Evolutionary conservation across 768 basidiomycete genomes (phyloP).

Genomic region (Boletus tomentosulus): DNA sequence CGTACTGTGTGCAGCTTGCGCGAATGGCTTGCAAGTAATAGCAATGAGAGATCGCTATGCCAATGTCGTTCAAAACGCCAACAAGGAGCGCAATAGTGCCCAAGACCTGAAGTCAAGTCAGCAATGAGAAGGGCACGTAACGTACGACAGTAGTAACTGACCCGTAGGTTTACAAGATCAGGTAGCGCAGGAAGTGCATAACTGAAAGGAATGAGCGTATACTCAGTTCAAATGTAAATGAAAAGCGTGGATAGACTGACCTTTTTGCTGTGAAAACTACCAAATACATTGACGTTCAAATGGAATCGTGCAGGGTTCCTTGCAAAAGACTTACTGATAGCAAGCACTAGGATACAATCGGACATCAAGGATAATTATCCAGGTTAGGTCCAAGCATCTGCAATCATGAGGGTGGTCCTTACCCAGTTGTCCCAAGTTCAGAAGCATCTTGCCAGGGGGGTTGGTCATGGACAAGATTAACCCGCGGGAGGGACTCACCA

Average conservation of each 20-base stretch:
- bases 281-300: constrained; percentile 3
- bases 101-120: constrained; percentile 33
- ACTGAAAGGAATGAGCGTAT: constrained; percentile 19
- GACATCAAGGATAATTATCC: background rate
- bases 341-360: constrained; percentile 28
- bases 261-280: constrained; percentile 43
- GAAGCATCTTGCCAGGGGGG: constrained; percentile 34
- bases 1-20: constrained; percentile 44
- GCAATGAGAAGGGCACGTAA: background rate
- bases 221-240: background rate
- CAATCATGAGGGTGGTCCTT: constrained; percentile 9
- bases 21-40: constrained; percentile 52
- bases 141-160: constrained; percentile 20
- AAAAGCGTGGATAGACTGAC: constrained; percentile 23
- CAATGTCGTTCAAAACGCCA: constrained; percentile 47
- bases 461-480: background rate
- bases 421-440: constrained; percentile 52
- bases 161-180: constrained; percentile 43
- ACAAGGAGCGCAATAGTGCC: constrained; percentile 47
- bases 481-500: constrained; percentile 35
- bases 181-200: constrained; percentile 41
- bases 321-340: constrained; percentile 33
- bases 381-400: background rate
- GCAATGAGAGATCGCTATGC: constrained; percentile 49
- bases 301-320: background rate